phyloP scores from a whole-genome alignment of 352 stramenopile species.

The Phytophthora citricola region DNA sequence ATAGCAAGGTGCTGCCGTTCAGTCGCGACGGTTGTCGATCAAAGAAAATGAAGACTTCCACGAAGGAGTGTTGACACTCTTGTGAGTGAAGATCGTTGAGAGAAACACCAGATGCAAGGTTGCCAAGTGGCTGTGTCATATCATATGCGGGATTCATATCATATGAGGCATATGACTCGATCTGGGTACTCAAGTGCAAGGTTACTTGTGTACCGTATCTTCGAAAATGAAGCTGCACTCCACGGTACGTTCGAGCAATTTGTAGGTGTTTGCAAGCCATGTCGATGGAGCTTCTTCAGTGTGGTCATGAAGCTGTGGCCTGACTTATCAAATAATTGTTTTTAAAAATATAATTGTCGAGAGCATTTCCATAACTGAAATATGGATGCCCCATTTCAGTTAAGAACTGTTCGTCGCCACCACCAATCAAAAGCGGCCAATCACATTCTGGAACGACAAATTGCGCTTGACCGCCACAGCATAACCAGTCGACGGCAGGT shows the following conservation, averaged over 20 bases:
- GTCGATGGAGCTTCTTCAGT: no score
- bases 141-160: no score
- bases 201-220: no score
- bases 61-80: not conserved
- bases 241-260: no score
- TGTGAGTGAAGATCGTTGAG: constrained; percentile 10
- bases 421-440: constrained; percentile 56
- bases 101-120: not conserved
- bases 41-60: no score
- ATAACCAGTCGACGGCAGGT: constrained; percentile 30
- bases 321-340: no score
- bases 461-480: constrained; percentile 10
- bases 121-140: not conserved
- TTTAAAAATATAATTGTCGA: no score
- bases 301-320: no score
- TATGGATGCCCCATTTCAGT: not conserved
- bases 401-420: constrained; percentile 24
- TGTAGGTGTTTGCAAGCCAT: no score
- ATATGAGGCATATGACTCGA: not conserved
- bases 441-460: constrained; percentile 17
- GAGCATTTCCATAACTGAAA: constrained; percentile 17
- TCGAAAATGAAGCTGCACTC: no score
- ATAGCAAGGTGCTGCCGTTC: not conserved
- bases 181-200: no score
- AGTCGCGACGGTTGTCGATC: no score